Base-by-base conservation (phyloP, 495 filamentous ascomycete genomes). In the Chaetomidium leptoderma region DNA sequence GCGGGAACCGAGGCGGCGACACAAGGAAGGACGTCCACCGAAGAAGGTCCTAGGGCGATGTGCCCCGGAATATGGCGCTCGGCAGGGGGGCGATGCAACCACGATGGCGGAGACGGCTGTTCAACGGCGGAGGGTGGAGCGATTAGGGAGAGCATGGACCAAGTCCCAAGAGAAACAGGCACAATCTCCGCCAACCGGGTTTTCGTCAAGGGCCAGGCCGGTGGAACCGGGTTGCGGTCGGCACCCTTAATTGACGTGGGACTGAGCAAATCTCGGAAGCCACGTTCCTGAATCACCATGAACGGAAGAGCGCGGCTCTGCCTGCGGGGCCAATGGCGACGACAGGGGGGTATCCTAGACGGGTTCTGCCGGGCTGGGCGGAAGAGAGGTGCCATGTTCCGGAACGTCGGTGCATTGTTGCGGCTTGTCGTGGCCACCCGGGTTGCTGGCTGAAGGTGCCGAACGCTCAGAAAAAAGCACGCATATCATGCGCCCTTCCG, bases 241-340 rank as follows among this genome's bases (percentile, higher is more conserved):
- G 37, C 57, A 52, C 58, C 43, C 54, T 64, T 62, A 49, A 55
- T 63, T 66, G 40, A 59, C 53, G 55, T 64, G 33, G 61, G 44
- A 39, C 55, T 45, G 51, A 24, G 39, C 37, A 47, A 62, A 59
- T 66, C 59, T 66, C 68, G 68, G 68, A 70, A 57, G 52, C 59
- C 61, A 60, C 57, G 66, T 68, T 70, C 68, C 68, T 66, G 56
- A 53, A 61, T 65, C 48, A 56, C 63, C 68, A 10, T 51, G 58
- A 65, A 55, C n/a, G 63, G 68, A 67, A 70, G 55, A 40, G 59
- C 53, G 56, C 60, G 63, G 61, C 58, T 65, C 57, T 65, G 37
- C 29, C 24, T 55, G 63, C 58, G 63, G 67, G 66, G 66, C 53
- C 49, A 17, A 37, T 48, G 47, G 55, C 29, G 52, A 51, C 39